phyloP scores from a whole-genome alignment of 306 rosid species.

The Aeschynomene evenia region DNA sequence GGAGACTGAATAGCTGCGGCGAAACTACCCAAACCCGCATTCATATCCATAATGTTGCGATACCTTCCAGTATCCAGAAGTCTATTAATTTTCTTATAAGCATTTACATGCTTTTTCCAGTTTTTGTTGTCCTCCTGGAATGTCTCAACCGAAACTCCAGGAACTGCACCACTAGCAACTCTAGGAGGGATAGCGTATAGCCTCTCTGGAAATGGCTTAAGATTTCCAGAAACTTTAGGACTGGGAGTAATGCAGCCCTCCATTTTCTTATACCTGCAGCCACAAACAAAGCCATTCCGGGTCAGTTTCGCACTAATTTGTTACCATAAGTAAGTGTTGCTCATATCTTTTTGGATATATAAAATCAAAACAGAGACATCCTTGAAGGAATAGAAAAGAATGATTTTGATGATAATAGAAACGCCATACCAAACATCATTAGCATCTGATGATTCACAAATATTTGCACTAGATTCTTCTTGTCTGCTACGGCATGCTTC shows the following conservation, averaged over 20 bases:
- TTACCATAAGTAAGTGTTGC: background rate
- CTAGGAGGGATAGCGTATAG: constrained; percentile 82
- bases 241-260: constrained; percentile 73
- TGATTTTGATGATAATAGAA: background rate
- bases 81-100: constrained; percentile 74
- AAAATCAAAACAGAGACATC: constrained; percentile 6
- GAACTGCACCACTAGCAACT: constrained; percentile 74
- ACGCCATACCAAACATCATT: constrained; percentile 75
- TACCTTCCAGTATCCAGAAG: constrained; percentile 84
- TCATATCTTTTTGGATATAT: constrained; percentile 1
- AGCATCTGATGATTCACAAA: constrained; percentile 56
- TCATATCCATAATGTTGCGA: constrained; percentile 95
- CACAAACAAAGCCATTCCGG: constrained; percentile 31
- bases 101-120: constrained; percentile 88
- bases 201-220: constrained; percentile 77
- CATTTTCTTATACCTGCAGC: constrained; percentile 84
- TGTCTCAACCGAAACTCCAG: constrained; percentile 63
- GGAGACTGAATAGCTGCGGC: constrained; percentile 81
- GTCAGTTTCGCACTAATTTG: constrained; percentile 5
- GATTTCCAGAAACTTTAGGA: constrained; percentile 49
- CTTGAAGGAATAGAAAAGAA: background rate
- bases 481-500: constrained; percentile 71
- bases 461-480: constrained; percentile 55
- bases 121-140: constrained; percentile 63
- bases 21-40: constrained; percentile 92